Evolutionary conservation across 257 asterid genomes (phyloP).

Genomic region (Eustoma russellianum): DNA sequence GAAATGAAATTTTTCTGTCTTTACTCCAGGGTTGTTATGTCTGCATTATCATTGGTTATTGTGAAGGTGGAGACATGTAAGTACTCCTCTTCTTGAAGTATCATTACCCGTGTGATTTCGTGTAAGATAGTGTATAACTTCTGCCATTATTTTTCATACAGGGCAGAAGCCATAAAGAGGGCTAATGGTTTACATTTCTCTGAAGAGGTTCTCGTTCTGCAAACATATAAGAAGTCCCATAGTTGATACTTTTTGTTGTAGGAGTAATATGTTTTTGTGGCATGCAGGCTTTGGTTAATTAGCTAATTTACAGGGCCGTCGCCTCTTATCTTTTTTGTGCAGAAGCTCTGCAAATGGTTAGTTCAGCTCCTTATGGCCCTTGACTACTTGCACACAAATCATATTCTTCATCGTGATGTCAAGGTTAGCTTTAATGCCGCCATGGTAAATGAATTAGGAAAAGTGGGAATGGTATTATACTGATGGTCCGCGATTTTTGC

Average conservation of each 20-base stretch:
- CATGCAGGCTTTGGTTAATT: background rate
- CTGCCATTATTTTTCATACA: slow-evolving; percentile 24
- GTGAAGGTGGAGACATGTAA: slow-evolving; percentile 98
- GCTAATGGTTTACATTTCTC: slow-evolving; percentile 60
- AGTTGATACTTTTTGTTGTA: background rate
- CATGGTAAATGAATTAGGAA: slow-evolving; percentile 5
- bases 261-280: background rate
- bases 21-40: slow-evolving; percentile 83
- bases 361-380: slow-evolving; percentile 90
- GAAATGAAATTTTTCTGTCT: slow-evolving; percentile 6
- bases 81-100: slow-evolving; percentile 15
- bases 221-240: too few relatives aligned
- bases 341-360: slow-evolving; percentile 88
- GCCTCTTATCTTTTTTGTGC: slow-evolving; percentile 24
- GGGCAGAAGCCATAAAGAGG: slow-evolving; percentile 80
- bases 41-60: slow-evolving; percentile 85
- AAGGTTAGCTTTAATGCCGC: slow-evolving; percentile 41
- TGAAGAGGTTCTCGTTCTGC: slow-evolving; percentile 48
- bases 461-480: slow-evolving; percentile 8
- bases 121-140: slow-evolving; percentile 5
- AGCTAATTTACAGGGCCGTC: slow-evolving; percentile 1
- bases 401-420: slow-evolving; percentile 94
- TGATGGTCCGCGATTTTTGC: slow-evolving; percentile 22
- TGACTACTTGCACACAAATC: slow-evolving; percentile 74
- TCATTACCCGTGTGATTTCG: background rate